A percentile compares a stretch with the other conserved stretches of the same genome.
phyloP scores from a whole-genome alignment of 2,329 filamentous ascomycete species.

The Diaporthe sp. region DNA sequence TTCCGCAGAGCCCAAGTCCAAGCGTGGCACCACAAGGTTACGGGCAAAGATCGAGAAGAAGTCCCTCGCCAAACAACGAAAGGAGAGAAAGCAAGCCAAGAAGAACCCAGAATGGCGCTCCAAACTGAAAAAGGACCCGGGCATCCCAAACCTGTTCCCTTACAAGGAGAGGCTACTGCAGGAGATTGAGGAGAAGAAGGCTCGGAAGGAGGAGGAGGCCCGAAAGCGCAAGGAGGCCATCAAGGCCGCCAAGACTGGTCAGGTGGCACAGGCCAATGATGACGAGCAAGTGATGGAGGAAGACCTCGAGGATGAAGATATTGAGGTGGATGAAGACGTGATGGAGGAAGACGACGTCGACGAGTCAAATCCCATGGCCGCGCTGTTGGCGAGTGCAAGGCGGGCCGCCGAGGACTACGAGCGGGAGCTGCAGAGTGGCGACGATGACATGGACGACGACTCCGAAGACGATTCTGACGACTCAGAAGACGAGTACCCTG shows the following conservation, averaged over 20 bases:
- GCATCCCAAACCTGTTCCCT: constrained; percentile 96
- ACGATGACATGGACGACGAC: constrained; percentile 62
- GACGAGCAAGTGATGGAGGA: constrained; percentile 62
- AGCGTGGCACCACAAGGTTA: constrained; percentile 89
- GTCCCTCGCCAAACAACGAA: constrained; percentile 90
- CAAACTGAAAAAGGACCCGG: constrained; percentile 96
- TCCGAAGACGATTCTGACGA: constrained; percentile 56
- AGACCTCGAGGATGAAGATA: constrained; percentile 60
- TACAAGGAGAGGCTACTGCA: constrained; percentile 96
- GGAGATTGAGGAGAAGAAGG: constrained; percentile 91
- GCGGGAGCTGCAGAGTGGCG: constrained; percentile 71
- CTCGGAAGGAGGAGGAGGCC: constrained; percentile 84
- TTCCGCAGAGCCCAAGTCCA: constrained; percentile 87
- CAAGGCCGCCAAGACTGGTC: constrained; percentile 74
- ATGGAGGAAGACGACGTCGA: constrained; percentile 70
- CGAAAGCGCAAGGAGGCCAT: constrained; percentile 79
- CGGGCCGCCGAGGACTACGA: constrained; percentile 84
- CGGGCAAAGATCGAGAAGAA: constrained; percentile 97
- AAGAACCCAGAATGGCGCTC: constrained; percentile 98
- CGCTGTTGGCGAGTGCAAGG: constrained; percentile 86
- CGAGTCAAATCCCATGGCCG: constrained; percentile 89
- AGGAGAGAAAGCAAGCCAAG: constrained; percentile 89
- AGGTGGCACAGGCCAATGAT: constrained; percentile 55
- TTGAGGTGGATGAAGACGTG: constrained; percentile 63
- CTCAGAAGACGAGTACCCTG: constrained; percentile 68